Base-by-base conservation (phyloP, 192 early-diverging fungal species). In the Coemansia reversa region DNA sequence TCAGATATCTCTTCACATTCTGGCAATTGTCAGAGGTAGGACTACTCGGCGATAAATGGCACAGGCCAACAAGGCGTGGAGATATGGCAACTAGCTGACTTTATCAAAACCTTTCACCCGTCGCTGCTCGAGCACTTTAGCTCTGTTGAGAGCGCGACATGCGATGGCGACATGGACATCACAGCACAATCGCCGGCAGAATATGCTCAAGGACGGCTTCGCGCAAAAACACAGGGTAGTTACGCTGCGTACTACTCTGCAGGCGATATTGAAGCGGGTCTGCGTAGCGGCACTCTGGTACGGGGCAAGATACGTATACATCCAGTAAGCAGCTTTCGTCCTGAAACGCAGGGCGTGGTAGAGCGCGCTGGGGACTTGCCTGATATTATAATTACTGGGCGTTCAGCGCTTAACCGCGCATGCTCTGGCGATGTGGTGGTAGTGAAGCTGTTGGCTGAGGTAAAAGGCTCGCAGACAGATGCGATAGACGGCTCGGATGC, bases 341-440 rank as follows among this genome's bases (percentile, higher is more conserved):
- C 25, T 19, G 73, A 66, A 32, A 4, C 66, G 0, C 55, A 72
- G 53, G 78, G 73, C 49, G 39, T 72, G 7, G 63, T 72, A 22
- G 74, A 73, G 63, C 70, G 79, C 29, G 33, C 19, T 22, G 78
- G 59, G 19, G 84, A 80, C 7, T 62, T 68, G 30, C 73, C 80
- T 7, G 86, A 84, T 33, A 86, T 91, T 65, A 68, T 88, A 3
- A 81, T 91, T 51, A 66, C 79, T 3, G 89, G 89, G 5, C 85
- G 85, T 5, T 76, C 83, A 1, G 74, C 70, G 45, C 70, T 75
- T n/a, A 82, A 82, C 64, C 66, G 79, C 5, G 55, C 64, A 75
- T 67, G 71, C 39, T 72, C 87, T 20, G 90, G 90, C 16, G 90
- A 92, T 55, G 39, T 81, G 0, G 89, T 90, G 0, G 86, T 87